Evolutionary conservation across 306 rosid species (phyloP), one percentile per base, ranked within the genome.

Genomic region (Arachis stenosperma): DNA sequence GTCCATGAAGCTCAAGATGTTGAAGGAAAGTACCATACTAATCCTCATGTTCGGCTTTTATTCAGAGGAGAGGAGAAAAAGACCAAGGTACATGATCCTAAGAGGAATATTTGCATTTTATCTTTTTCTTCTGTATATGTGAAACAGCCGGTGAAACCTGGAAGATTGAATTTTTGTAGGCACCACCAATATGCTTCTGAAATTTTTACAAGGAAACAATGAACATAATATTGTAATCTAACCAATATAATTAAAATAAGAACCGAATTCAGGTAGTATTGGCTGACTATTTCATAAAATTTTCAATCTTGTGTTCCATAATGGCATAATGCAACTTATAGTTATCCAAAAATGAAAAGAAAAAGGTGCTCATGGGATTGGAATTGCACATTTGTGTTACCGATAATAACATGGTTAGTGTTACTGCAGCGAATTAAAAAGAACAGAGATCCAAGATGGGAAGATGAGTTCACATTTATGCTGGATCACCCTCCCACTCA

Each of bases 391-490:
- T 40, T 54, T 62, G 30, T 60, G 52, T 27, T 70, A 50, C 9
- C 15, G 57, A 27, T 59, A 71, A 54, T 66, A 8, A 40, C 17
- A 9, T 74, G 81, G 74, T 62, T 63, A 65, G 67, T 71, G 55
- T 53, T 85, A 44, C 88, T 90, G 98, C 88, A 93, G 98, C 84
- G 60, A 15, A 6, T 93, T 37, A 93, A 91, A 80, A 93, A 85
- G 86, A 93, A 83, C 76, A 88, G 97, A 79, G 97, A 93, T 86
- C 98, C 98, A 12, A 86, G 97, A 78, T 93, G 98, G 98, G 96
- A 76, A 61, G 97, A 93, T 29, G 96, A 93, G 73, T 93, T 90
- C 73, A 73, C 65, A 7, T 91, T 90, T 75, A 70, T 64, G 81
- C 75, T 81, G 71, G 96, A 88, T 15, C 84, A 91, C 70, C 97